Evolutionary conservation across 148 eudicot species (phyloP).

Genomic region (Gaultheria prostrata): DNA sequence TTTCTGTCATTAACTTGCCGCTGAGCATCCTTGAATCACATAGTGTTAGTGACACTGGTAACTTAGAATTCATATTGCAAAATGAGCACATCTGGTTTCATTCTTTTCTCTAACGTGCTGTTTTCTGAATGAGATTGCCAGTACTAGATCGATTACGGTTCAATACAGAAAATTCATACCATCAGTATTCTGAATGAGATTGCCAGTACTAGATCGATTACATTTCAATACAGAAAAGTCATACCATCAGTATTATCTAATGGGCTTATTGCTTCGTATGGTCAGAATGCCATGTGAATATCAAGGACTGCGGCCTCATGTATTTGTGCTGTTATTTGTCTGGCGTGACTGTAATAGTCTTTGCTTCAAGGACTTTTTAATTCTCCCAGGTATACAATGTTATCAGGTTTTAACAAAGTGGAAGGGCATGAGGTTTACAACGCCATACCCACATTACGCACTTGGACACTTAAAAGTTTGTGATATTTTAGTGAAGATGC

Average conservation of each 20-base stretch:
- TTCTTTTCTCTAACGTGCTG: neutral
- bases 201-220: neutral
- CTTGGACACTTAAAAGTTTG: neutral
- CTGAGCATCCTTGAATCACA: constrained; percentile 1
- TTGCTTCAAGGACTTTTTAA: neutral
- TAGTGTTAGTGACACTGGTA: neutral
- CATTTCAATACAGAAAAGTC: neutral
- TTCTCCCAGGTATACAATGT: neutral
- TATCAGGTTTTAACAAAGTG: neutral
- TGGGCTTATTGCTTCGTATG: neutral
- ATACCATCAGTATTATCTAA: neutral
- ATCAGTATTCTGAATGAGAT: neutral
- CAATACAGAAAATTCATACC: too few relatives aligned
- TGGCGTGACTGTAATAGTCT: neutral
- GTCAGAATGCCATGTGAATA: neutral
- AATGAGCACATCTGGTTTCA: neutral
- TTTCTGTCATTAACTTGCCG: neutral
- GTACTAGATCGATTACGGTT: neutral
- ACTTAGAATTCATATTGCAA: neutral
- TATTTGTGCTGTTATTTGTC: neutral
- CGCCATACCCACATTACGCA: neutral
- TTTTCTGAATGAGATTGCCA: constrained; percentile 1
- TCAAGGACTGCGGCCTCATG: neutral
- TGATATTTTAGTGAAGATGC: neutral
- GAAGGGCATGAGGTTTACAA: neutral